phyloP scores from a whole-genome alignment of 2,329 filamentous ascomycete species.

The Neobulgaria alba region DNA sequence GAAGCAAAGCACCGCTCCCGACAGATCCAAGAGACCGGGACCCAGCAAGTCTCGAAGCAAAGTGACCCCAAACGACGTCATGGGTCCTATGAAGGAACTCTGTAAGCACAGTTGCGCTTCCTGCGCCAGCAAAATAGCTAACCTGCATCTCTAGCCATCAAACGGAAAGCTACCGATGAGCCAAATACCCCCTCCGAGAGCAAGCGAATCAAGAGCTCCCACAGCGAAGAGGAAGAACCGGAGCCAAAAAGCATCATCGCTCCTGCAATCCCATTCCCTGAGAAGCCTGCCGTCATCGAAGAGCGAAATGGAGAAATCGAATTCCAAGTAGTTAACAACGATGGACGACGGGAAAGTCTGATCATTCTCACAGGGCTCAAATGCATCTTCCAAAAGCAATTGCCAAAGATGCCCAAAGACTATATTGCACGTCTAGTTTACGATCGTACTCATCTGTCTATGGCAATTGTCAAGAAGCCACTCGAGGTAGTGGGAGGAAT shows the following conservation, averaged over 20 bases:
- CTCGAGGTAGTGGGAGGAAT: constrained; percentile 95
- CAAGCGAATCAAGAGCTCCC: constrained; percentile 54
- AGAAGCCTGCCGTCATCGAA: constrained; percentile 89
- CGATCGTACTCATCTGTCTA: constrained; percentile 90
- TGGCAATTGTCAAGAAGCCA: constrained; percentile 95
- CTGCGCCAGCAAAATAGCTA: neutral
- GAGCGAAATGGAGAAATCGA: constrained; percentile 92
- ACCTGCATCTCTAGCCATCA: constrained; percentile 30
- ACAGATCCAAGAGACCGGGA: no score
- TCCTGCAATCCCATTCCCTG: constrained; percentile 71
- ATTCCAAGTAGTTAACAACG: constrained; percentile 97
- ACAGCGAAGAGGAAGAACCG: constrained; percentile 35
- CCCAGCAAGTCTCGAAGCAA: neutral
- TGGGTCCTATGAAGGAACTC: constrained; percentile 23
- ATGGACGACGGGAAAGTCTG: constrained; percentile 75
- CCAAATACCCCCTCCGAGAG: constrained; percentile 50
- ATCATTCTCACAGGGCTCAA: constrained; percentile 95
- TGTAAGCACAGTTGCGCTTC: constrained; percentile 5
- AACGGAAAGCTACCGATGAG: constrained; percentile 67
- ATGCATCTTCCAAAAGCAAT: constrained; percentile 96
- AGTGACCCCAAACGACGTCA: constrained; percentile 3
- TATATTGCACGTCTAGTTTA: constrained; percentile 97
- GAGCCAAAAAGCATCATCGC: constrained; percentile 39
- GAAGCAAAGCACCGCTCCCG: no score
- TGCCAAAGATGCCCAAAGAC: constrained; percentile 98